phyloP scores from a whole-genome alignment of 768 basidiomycete genomes.

The Trametes maxima region DNA sequence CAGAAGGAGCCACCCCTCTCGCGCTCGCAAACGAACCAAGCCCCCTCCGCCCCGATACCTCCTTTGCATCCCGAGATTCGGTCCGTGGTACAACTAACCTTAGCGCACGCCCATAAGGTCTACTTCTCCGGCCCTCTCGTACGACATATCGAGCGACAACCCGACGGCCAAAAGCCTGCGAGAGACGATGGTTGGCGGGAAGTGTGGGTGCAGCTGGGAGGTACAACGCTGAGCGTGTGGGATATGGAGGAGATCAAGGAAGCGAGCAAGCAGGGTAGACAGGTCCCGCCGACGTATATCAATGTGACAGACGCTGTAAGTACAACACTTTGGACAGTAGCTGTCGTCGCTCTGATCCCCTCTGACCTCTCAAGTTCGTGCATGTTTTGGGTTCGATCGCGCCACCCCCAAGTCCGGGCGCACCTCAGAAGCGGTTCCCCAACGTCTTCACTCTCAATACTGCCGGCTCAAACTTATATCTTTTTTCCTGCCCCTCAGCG shows the following conservation, averaged over 20 bases:
- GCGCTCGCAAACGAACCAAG: conserved; percentile 12
- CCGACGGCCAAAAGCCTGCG: conserved; percentile 68
- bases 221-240: conserved; percentile 89
- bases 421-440: conserved; percentile 58
- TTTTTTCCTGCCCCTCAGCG: conserved; percentile 84
- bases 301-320: conserved; percentile 88
- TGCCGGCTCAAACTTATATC: conserved; percentile 85
- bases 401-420: conserved; percentile 51
- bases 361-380: conserved; percentile 55
- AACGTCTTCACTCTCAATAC: conserved; percentile 93
- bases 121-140: conserved; percentile 87
- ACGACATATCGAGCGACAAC: conserved; percentile 72
- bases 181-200: conserved; percentile 83
- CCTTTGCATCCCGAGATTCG: conserved; percentile 78
- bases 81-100: conserved; percentile 72
- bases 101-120: conserved; percentile 80
- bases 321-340: conserved; percentile 22
- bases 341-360: not conserved
- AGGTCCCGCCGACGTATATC: conserved; percentile 86
- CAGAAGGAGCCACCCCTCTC: conserved; percentile 16
- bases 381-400: conserved; percentile 78
- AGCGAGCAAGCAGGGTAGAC: conserved; percentile 74
- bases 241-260: conserved; percentile 88
- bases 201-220: conserved; percentile 89
- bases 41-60: conserved; percentile 9